Conservation (phyloP, 768 basidiomycete genomes). For the Phlegmacium glaucopus region DNA sequence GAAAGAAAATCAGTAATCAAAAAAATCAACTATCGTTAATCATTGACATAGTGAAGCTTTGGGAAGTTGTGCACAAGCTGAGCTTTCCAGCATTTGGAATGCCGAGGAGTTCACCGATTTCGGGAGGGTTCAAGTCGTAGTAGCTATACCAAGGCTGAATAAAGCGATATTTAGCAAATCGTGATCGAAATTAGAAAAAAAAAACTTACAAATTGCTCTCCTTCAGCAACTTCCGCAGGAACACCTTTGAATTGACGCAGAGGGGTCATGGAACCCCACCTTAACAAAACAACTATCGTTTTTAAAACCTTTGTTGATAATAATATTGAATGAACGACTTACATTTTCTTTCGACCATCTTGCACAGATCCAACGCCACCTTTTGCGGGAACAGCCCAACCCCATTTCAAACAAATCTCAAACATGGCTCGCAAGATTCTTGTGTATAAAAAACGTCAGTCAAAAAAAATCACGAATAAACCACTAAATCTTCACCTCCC, state of each 20-base stretch:
- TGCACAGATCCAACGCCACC: constrained; percentile 91
- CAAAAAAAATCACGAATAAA: background rate
- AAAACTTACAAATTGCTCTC: constrained; percentile 92
- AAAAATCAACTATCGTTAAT: background rate
- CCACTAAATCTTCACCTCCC: constrained; percentile 53
- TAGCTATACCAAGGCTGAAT: constrained; percentile 91
- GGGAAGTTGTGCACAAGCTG: constrained; percentile 95
- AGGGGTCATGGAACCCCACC: constrained; percentile 99
- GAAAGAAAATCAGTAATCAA: no score
- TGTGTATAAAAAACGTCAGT: constrained; percentile 25
- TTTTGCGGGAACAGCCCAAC: constrained; percentile 93
- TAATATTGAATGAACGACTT: constrained; percentile 19
- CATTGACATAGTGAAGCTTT: constrained; percentile 67
- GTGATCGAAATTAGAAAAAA: background rate
- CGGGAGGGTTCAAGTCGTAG: constrained; percentile 80
- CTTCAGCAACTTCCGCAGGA: constrained; percentile 88
- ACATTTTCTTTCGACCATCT: constrained; percentile 92
- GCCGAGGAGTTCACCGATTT: constrained; percentile 93
- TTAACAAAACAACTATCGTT: constrained; percentile 29
- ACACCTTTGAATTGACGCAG: constrained; percentile 94
- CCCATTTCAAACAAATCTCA: constrained; percentile 95
- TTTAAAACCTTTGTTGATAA: background rate
- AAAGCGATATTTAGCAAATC: background rate
- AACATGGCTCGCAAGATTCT: constrained; percentile 97
- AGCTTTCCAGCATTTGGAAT: constrained; percentile 90